Percentiles rank a stretch among this genome's conserved stretches.
These are phyloP conservation scores for Avena atlantica DNA, from an alignment of 176 grass and related monocot species.

Conservation along the genomic window DNA sequence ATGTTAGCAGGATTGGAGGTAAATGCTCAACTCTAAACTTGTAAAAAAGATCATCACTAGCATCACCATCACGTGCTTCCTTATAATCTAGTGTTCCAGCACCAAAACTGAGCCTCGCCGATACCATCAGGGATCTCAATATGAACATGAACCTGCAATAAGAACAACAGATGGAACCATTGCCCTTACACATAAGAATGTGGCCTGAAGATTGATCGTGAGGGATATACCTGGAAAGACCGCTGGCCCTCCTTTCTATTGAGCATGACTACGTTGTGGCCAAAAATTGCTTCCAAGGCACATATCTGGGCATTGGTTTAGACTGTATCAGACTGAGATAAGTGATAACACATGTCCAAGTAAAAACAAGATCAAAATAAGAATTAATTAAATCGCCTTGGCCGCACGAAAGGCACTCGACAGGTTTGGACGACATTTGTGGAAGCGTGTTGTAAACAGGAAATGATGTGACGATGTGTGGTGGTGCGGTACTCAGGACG, in stretches of 20 bases:
- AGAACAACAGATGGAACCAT: constrained; percentile 30
- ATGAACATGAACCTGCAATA: constrained; percentile 53
- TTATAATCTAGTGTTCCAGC: constrained; percentile 45
- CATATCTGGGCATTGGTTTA: constrained; percentile 61
- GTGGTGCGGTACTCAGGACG: no score
- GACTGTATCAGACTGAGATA: constrained; percentile 27
- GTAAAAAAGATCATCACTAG: constrained; percentile 54
- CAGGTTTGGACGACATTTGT: no score
- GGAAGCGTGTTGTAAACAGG: no score
- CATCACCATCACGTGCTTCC: constrained; percentile 37
- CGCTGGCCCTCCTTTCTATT: constrained; percentile 53
- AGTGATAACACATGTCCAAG: neutral
- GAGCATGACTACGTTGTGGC: constrained; percentile 54
- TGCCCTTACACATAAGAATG: constrained; percentile 6
- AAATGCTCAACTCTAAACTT: constrained; percentile 68
- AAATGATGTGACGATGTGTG: no score
- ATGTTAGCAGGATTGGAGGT: constrained; percentile 62
- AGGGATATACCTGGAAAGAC: constrained; percentile 67
- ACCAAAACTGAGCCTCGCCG: constrained; percentile 49
- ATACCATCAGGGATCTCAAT: constrained; percentile 55
- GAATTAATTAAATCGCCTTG: no score
- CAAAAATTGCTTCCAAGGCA: constrained; percentile 85
- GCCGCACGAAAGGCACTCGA: no score
- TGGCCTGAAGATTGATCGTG: constrained; percentile 17
- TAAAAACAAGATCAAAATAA: neutral